Base-by-base conservation (phyloP, 192 early-diverging fungal genomes). In the Podochytrium sp. region DNA sequence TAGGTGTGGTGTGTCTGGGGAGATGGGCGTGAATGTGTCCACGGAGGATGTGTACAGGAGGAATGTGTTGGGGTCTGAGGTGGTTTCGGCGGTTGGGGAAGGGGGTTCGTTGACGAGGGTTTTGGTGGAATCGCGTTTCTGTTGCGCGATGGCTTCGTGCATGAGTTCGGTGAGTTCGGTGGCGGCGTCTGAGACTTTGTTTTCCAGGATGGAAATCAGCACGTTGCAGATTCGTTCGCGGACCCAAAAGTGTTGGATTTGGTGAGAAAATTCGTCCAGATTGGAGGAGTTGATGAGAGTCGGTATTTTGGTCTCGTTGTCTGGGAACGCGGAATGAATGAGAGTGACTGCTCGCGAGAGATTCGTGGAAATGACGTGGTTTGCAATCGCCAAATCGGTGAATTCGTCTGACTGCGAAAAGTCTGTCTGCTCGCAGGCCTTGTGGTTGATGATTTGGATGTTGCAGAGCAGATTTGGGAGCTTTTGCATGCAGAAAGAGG, bases 311-410 rank as follows among this genome's bases (percentile, higher is more conserved):
- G 7, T 29, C 20, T 10, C 7, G 25, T 20, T 27, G 12, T 23
- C 23, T 47, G 43, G n/a, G 7, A 29, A 27, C 7, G 52, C 20
- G 20, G 52, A 55, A 25, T 20, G 20, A 23, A 55, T 55, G 16
- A 55, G 52, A 55, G 7, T 34, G 7, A 61, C 30, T 35, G 38
- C 59, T 34, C 59, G 59, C 5, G 30, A 18, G 23, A 61, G 59
- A 34, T 34, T 38, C 18, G 18, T 34, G 27, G 59, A 33, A 18
- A 61, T 61, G 23, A 14, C 6, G 37, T 61, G 16, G 30, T 30
- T 61, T 61, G 59, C 59, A 61, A 61, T 61, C 16, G 59, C 59
- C 12, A 61, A 20, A 34, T 61, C 59, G 16, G 37, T 6, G 37
- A 33, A 61, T 61, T 16, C 12, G 59, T 61, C 59, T 34, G 27